Evolutionary conservation across 2,329 filamentous ascomycete species (phyloP), one percentile per base, ranked within the genome.

Genomic region (Lasiodiplodia sp.): DNA sequence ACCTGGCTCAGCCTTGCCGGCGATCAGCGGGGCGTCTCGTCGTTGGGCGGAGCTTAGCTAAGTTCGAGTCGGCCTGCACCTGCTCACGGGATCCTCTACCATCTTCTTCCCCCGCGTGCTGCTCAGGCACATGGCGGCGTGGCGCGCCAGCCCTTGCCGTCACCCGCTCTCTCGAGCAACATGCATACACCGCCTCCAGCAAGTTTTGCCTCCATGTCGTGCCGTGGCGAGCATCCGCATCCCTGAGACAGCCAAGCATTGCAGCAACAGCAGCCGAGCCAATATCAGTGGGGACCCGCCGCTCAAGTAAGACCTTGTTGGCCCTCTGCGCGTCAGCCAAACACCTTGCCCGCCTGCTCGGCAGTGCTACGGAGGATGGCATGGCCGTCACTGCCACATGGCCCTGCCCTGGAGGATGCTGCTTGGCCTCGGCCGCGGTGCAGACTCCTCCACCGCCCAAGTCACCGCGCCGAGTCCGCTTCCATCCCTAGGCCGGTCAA

Each of bases 1-100:
- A 51, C 65, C 40, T 31, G 38, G 65, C 65, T 67, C 65, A 67
- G 65, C 65, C 65, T 67, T 67, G 65, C 65, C 65, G 65, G 53
- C 60, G 65, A 67, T 67, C 53, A 44, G 44, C 52, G 21, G 49
- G 38, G 64, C 53, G 23, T 49, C 18, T 58, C 49, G 23, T 18
- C 25, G 53, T n/a, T 38, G 31, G 60, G 25, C 25, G 21, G 60
- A 52, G 60, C 60, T 64, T 64, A 64, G 60, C 60, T 64, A 52
- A 63, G 31, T 12, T 23, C 18, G 31, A n/a, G 1, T 18, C 28
- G 21, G 16, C 21, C 21, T 14, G 34, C 18, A 21, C 28, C 56
- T 60, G 56, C 31, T 44, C 56, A 60, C 37, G 56, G 56, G 56
- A 44, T 60, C 56, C 18, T 47, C 44, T 8, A 47, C 44, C 44